Conservation (phyloP, 441 rosid genomes). For the Cnidoscolus chayamansa region DNA sequence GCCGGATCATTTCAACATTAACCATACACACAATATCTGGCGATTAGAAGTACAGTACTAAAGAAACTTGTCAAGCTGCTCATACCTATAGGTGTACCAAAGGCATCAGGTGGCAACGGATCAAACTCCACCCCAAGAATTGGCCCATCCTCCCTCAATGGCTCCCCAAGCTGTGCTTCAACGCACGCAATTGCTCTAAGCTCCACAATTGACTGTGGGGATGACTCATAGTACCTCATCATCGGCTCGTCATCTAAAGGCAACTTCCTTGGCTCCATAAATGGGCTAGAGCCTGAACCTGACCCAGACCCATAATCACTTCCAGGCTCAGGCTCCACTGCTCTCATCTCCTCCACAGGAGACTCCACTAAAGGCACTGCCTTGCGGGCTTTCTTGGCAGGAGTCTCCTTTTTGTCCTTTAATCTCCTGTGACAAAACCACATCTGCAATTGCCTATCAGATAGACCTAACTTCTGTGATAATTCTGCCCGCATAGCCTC, state of each 20-base stretch:
- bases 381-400: constrained; percentile 49
- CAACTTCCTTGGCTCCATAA: constrained; percentile 48
- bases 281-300: constrained; percentile 64
- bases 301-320: constrained; percentile 67
- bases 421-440: constrained; percentile 99
- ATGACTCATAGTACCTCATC: constrained; percentile 54
- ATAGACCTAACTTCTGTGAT: constrained; percentile 74
- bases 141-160: constrained; percentile 96
- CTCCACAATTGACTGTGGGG: constrained; percentile 59
- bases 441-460: constrained; percentile 99
- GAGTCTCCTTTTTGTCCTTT: constrained; percentile 68
- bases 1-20: background rate
- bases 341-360: constrained; percentile 43
- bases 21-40: background rate
- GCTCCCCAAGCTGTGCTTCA: constrained; percentile 93
- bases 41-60: constrained; percentile 8
- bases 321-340: constrained; percentile 37
- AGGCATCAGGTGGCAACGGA: constrained; percentile 94
- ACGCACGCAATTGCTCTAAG: constrained; percentile 82
- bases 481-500: constrained; percentile 70
- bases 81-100: constrained; percentile 79
- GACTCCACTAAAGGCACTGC: constrained; percentile 37
- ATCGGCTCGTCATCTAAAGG: constrained; percentile 43
- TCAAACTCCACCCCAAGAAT: constrained; percentile 95
- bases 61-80: constrained; percentile 7